Base-by-base conservation (phyloP, 495 filamentous ascomycete species). In the Penicillium angulare region DNA sequence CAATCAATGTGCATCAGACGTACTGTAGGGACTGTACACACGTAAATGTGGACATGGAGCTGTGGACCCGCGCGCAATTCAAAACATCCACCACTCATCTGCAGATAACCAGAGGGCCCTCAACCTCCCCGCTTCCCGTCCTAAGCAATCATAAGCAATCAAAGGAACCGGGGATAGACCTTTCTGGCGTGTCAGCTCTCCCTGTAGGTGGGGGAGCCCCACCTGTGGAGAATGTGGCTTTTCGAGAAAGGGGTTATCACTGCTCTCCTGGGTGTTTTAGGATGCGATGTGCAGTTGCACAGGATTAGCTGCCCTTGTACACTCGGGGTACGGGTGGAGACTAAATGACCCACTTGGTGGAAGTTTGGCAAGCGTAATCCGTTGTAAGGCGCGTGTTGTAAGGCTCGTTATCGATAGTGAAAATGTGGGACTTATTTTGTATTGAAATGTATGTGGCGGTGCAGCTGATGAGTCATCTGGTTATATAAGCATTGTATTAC, bases 181-280 rank as follows among this genome's bases (percentile, higher is more conserved):
- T 44, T 21, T 21, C 29, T 4, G n/a, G n/a, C n/a, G 16, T 23
- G 43, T 46, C 43, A 46, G 29, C 43, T 46, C 29, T 20, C 31
- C 27, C 17, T 16, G 17, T 13, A 17, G 10, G 18, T 13, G 17
- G 31, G 16, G 10, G 12, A 29, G 20, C 5, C n/a, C 43, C 43
- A 46, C 43, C n/a, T 34, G 27, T 46, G 26, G 20, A 33, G 43
- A 18, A 22, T 20, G 43, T 46, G 43, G 43, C 43, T 46, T 46
- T 23, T 20, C 13, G 17, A 33, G n/a, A 13, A 23, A 21, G 27
- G 7, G 43, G 22, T 18, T 45, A 46, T 46, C 43, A 46, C 29
- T 46, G n/a, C 43, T 33, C n/a, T 24, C 5, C 2, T 21, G 16
- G 43, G 31, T 10, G 16, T 18, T 40, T 5, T 16, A 46, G 17